Base-by-base conservation (phyloP, 2,329 filamentous ascomycete genomes). In the Alternaria sp. region DNA sequence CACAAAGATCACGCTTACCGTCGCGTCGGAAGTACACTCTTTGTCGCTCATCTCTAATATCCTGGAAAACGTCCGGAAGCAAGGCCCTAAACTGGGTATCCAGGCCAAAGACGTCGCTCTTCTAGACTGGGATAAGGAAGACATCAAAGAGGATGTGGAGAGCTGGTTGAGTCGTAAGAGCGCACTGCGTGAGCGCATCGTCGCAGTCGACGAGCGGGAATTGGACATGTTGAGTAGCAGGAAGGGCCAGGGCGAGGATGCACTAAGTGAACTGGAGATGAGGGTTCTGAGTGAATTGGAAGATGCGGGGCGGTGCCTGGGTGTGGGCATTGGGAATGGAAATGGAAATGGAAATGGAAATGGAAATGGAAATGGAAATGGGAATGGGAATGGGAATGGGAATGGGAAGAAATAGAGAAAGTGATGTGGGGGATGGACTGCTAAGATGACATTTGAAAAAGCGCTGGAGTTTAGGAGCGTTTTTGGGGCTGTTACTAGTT, bases 121-220 rank as follows among this genome's bases (percentile, higher is more conserved):
- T 8, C 82, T 97, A 6, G 83, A 86, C 51, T 96, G 92, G 88
- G 92, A 97, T 72, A 83, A 85, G 11, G 82, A 84, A 0, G 82
- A 83, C 2, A 84, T 96, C 45, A 84, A 90, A 64, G 93, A 96
- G 73, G 92, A 95, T 69, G 86, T 96, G 5, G 92, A 96, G 66
- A 91, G 90, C 65, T 92, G 92, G 84, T 80, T 97, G 28, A 88
- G 88, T 52, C 84, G 88, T 57, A 86, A 87, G 65, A 80, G 89
- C 54, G 80, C 88, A 58, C 80, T 97, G 55, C 84, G 89, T 51
- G 88, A 92, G 63, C 84, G 90, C 28, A 85, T 97, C 46, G 82
- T 93, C 50, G 88, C 93, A 0, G 83, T 90, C 21, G 91, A 86
- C 28, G 85, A 89, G 69, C 85, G 89, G 61, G 93, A 97, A 78